phyloP scores from a whole-genome alignment of 208 protist species.

The Phytomonas francai region DNA sequence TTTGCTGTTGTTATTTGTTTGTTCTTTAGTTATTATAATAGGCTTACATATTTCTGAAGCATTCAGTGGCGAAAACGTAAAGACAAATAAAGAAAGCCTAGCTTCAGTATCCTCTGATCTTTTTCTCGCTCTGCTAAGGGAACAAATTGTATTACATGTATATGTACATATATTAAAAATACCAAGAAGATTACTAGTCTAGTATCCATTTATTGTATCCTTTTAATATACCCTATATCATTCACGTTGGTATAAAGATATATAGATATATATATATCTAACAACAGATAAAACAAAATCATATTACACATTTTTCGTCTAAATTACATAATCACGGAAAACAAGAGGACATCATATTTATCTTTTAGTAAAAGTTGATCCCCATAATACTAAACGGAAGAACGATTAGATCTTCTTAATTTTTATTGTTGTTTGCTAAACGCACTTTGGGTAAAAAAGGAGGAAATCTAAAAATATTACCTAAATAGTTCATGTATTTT shows the following conservation, averaged over 20 bases:
- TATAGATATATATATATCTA: slow-evolving; percentile 3
- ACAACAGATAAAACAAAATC: neutral
- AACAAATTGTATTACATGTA: slow-evolving; percentile 1
- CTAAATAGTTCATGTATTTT: no score
- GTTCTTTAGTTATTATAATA: slow-evolving; percentile 1
- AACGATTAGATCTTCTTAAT: neutral
- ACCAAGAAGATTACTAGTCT: neutral
- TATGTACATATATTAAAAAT: neutral
- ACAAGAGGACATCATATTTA: neutral
- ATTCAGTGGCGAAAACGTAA: no score
- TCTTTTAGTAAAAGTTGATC: neutral
- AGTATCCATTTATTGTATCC: neutral
- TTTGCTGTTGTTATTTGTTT: slow-evolving; percentile 10
- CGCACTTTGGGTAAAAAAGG: neutral
- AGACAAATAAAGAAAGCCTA: no score
- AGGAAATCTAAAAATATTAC: no score
- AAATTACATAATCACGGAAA: slow-evolving; percentile 1
- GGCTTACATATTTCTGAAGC: no score
- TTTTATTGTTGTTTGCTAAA: slow-evolving; percentile 4
- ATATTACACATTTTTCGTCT: neutral
- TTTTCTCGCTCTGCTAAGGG: slow-evolving; percentile 1
- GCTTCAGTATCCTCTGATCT: no score
- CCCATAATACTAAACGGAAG: slow-evolving; percentile 5
- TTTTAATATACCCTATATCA: slow-evolving; percentile 2
- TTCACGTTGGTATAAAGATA: neutral